phyloP scores from a whole-genome alignment of 2,329 filamentous ascomycete genomes.

The Ophiocordyceps camponoti-saundersi region DNA sequence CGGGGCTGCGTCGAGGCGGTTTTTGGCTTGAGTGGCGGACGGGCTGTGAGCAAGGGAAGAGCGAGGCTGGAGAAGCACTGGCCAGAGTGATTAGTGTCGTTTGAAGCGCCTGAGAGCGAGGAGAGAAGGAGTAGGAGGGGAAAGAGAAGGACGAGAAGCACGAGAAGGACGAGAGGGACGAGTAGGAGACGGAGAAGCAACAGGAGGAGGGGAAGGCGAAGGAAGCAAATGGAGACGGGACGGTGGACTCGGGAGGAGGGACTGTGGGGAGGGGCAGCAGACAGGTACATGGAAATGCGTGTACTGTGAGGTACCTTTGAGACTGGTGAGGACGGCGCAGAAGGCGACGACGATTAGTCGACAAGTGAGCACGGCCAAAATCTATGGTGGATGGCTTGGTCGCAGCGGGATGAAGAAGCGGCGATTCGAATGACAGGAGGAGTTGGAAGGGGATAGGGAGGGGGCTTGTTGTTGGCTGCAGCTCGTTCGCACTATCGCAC shows the following conservation, averaged over 20 bases:
- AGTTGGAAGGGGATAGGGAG: background rate
- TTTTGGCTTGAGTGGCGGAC: background rate
- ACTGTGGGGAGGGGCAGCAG: background rate
- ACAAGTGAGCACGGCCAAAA: background rate
- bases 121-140: background rate
- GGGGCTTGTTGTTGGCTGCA: background rate
- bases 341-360: background rate
- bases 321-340: background rate
- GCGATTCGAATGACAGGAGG: background rate
- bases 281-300: background rate
- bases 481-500: background rate
- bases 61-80: background rate
- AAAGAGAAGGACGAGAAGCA: background rate
- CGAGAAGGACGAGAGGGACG: background rate
- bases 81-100: too few species aligned
- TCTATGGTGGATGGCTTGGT: background rate
- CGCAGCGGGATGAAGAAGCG: background rate
- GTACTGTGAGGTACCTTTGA: too few species aligned
- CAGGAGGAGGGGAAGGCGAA: background rate
- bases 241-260: background rate
- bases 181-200: background rate
- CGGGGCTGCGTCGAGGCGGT: constrained; percentile 1
- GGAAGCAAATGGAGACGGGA: background rate
- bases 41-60: background rate
- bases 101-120: too few species aligned